Evolutionary conservation across 2,329 filamentous ascomycete species (phyloP).

Genomic region (Corynespora cassiicola): DNA sequence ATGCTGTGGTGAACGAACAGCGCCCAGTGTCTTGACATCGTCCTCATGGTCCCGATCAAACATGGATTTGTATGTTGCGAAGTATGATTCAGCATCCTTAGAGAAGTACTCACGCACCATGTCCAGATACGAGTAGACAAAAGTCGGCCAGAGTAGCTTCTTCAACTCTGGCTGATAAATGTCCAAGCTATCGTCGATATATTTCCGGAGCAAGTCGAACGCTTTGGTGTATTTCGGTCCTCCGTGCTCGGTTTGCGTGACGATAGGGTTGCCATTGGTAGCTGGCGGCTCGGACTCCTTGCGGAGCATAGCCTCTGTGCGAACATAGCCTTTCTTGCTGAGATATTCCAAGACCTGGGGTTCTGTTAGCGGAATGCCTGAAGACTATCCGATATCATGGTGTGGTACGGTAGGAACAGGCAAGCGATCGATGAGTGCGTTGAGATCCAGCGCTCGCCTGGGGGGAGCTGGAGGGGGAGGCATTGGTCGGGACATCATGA

Average conservation of each 20-base stretch:
- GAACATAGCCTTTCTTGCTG: conserved; percentile 90
- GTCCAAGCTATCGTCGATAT: conserved; percentile 91
- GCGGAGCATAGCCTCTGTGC: conserved; percentile 90
- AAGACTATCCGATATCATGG: not conserved
- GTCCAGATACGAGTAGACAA: conserved; percentile 90
- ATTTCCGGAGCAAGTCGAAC: conserved; percentile 75
- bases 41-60: conserved; percentile 83
- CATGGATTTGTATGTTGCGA: conserved; percentile 68
- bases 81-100: conserved; percentile 76
- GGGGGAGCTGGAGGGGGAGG: too few relatives aligned
- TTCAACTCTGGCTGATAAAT: conserved; percentile 90
- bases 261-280: conserved; percentile 78
- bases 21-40: conserved; percentile 77
- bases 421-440: too few relatives aligned
- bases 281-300: conserved; percentile 88
- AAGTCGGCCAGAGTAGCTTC: conserved; percentile 89
- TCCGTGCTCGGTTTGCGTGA: conserved; percentile 66
- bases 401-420: too few relatives aligned
- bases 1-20: conserved; percentile 78
- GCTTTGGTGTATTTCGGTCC: conserved; percentile 79
- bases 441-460: too few relatives aligned
- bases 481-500: too few relatives aligned
- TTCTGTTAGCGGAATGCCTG: conserved; percentile 10
- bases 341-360: conserved; percentile 88
- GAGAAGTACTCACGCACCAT: conserved; percentile 75